phyloP scores from a whole-genome alignment of 805 yeast genomes.

The Zygotorulaspora florentina region DNA sequence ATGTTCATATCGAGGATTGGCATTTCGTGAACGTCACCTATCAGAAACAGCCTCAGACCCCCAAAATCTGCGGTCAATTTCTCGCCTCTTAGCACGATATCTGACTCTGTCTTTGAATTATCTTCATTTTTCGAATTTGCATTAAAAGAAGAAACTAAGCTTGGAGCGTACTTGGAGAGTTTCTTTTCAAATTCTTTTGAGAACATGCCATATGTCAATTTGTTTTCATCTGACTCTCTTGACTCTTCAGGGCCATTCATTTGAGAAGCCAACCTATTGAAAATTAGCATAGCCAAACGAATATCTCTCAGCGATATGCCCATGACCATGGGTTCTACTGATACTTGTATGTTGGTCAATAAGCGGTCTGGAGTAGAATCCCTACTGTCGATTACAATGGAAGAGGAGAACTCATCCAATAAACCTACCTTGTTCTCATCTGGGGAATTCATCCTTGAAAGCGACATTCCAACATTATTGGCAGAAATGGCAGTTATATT shows the following conservation, averaged over 20 bases:
- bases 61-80: slow-evolving; percentile 60
- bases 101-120: slow-evolving; percentile 26
- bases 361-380: slow-evolving; percentile 56
- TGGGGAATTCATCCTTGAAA: slow-evolving; percentile 66
- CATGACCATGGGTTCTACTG: slow-evolving; percentile 75
- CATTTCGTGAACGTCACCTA: slow-evolving; percentile 87
- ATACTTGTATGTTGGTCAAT: slow-evolving; percentile 60
- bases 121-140: slow-evolving; percentile 40
- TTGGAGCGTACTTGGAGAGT: slow-evolving; percentile 64
- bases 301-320: slow-evolving; percentile 86
- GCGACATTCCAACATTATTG: slow-evolving; percentile 79
- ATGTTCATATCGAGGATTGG: slow-evolving; percentile 79
- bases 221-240: slow-evolving; percentile 12
- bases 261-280: slow-evolving; percentile 64
- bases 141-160: slow-evolving; percentile 39
- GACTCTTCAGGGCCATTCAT: slow-evolving; percentile 28
- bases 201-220: slow-evolving; percentile 38
- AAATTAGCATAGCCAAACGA: slow-evolving; percentile 66
- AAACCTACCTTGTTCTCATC: slow-evolving; percentile 65
- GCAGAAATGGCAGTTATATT: slow-evolving; percentile 63
- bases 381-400: slow-evolving; percentile 66
- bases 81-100: slow-evolving; percentile 60
- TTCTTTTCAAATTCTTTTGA: slow-evolving; percentile 62
- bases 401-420: slow-evolving; percentile 83
- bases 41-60: slow-evolving; percentile 74